These are phyloP conservation scores for Cokeromyces recurvatus DNA, from an alignment of 371 early-diverging fungal species.

Conservation along the genomic window DNA sequence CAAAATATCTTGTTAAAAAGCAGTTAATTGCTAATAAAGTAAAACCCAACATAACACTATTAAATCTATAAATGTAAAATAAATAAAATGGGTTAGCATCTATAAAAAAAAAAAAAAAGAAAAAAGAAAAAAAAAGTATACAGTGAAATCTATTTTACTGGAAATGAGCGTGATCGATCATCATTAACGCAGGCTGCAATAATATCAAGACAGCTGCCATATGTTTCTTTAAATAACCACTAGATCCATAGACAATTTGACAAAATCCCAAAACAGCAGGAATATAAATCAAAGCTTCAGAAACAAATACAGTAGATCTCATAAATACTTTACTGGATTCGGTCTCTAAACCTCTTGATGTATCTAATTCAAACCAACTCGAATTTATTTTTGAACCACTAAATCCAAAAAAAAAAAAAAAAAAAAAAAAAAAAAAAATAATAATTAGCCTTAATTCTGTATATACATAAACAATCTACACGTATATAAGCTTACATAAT, in stretches of 20 bases:
- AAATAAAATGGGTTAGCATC: no score
- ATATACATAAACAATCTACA: no score
- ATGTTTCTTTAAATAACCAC: conserved; percentile 37
- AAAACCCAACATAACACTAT: conserved; percentile 91
- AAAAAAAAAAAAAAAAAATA: no score
- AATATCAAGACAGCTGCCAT: conserved; percentile 58
- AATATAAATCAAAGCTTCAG: conserved; percentile 73
- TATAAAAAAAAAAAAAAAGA: no score
- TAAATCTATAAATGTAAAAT: conserved; percentile 57
- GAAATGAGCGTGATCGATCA: conserved; percentile 96
- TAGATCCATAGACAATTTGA: conserved; percentile 36
- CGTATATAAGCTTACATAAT: conserved; percentile 50
- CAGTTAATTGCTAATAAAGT: conserved; percentile 70
- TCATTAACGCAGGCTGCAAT: conserved; percentile 79
- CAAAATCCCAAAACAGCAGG: conserved; percentile 68
- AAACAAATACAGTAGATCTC: conserved; percentile 77
- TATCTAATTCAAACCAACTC: conserved; percentile 78
- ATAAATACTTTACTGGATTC: conserved; percentile 77
- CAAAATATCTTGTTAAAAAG: conserved; percentile 54
- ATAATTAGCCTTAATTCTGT: no score
- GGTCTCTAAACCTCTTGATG: conserved; percentile 82
- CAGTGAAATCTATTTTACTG: no score
- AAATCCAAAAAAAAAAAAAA: neutral
- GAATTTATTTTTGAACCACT: conserved; percentile 77
- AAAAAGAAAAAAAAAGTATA: no score